These are phyloP conservation scores for Metahyphopichia silvanorum DNA, from an alignment of 805 yeast species.

Conservation along the genomic window DNA sequence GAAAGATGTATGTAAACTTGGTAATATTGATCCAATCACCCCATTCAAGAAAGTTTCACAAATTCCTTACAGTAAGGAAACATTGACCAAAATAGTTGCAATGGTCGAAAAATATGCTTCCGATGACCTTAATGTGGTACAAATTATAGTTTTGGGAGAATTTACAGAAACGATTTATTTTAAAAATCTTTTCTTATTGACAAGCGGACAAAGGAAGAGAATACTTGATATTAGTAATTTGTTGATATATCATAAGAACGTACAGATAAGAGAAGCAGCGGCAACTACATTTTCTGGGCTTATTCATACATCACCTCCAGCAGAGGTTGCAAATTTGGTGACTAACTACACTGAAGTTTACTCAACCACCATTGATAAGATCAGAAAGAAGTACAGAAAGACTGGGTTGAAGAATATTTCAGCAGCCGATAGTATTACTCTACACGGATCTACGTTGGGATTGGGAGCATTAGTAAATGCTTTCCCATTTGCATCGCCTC, in stretches of 20 bases:
- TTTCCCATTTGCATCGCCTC: constrained; percentile 86
- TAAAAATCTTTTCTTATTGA: constrained; percentile 58
- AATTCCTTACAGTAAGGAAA: constrained; percentile 22
- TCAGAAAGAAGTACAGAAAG: constrained; percentile 42
- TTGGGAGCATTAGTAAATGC: constrained; percentile 86
- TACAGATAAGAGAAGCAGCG: constrained; percentile 74
- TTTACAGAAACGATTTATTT: constrained; percentile 71
- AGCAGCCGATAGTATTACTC: constrained; percentile 38
- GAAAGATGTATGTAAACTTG: constrained; percentile 78
- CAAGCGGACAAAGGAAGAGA: constrained; percentile 40
- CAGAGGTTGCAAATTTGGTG: constrained; percentile 41
- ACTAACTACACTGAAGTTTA: constrained; percentile 30
- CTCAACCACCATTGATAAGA: constrained; percentile 30
- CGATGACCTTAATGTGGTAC: constrained; percentile 37
- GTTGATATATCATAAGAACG: constrained; percentile 57
- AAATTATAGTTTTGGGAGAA: constrained; percentile 61
- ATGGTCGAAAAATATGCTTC: constrained; percentile 38
- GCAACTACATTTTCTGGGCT: constrained; percentile 76
- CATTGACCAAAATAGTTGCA: constrained; percentile 23
- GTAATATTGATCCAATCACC: constrained; percentile 52
- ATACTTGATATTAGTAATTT: constrained; percentile 52
- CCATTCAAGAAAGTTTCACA: constrained; percentile 45
- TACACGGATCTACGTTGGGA: constrained; percentile 88
- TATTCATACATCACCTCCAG: constrained; percentile 60
- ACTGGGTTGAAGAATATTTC: constrained; percentile 32